These are phyloP conservation scores for Aquilaria malaccensis DNA, from an alignment of 345 rosid species.

Conservation along the genomic window DNA sequence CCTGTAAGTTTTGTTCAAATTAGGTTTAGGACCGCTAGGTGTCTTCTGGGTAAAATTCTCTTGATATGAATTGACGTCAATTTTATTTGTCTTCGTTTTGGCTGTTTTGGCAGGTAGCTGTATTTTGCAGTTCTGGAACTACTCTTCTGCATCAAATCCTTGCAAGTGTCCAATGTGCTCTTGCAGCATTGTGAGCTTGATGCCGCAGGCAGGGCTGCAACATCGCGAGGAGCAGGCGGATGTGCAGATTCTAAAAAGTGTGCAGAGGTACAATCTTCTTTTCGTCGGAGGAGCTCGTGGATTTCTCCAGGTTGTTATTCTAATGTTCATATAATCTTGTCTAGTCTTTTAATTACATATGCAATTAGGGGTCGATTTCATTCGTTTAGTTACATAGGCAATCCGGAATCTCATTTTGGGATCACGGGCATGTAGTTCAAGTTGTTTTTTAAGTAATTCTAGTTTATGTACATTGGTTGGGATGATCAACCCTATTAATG, in stretches of 20 bases:
- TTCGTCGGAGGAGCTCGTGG: slow-evolving; percentile 69
- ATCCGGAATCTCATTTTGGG: not conserved
- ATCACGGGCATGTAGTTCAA: not conserved
- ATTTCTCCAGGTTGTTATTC: slow-evolving; percentile 41
- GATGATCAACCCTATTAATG: slow-evolving; percentile 4
- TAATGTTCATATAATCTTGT: not conserved
- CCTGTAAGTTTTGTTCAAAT: too few species aligned
- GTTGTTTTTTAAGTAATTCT: not conserved
- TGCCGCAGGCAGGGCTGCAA: slow-evolving; percentile 46
- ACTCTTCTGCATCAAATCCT: slow-evolving; percentile 61
- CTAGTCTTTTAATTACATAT: slow-evolving; percentile 2
- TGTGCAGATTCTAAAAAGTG: slow-evolving; percentile 40
- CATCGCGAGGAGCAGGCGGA: slow-evolving; percentile 40
- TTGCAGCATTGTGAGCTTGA: slow-evolving; percentile 41
- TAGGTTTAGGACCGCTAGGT: too few species aligned
- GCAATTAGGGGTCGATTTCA: not conserved
- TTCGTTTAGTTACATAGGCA: slow-evolving; percentile 3
- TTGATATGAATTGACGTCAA: too few species aligned
- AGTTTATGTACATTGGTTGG: not conserved
- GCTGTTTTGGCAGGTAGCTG: slow-evolving; percentile 46
- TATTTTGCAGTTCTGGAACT: slow-evolving; percentile 87
- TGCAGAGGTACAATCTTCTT: slow-evolving; percentile 67
- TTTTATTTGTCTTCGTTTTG: not conserved
- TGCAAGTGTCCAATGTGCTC: slow-evolving; percentile 94
- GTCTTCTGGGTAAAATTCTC: too few species aligned